Percentiles rank a stretch among this genome's conserved stretches.
phyloP scores from a whole-genome alignment of 495 filamentous ascomycete genomes.

The Neurospora africana region DNA sequence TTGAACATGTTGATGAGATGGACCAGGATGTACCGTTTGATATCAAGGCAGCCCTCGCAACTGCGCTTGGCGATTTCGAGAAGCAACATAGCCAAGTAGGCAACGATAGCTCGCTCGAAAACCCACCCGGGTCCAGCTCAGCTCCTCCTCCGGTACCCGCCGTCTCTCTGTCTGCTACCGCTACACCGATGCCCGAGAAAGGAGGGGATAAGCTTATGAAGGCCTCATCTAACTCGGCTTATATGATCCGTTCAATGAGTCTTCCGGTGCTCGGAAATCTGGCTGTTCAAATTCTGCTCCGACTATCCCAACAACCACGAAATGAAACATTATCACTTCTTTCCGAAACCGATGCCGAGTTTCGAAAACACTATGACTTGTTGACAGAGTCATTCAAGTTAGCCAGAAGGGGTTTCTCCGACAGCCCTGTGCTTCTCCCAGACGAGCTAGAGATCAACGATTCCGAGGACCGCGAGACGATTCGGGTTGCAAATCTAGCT shows the following conservation, averaged over 20 bases:
- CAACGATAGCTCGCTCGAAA: neutral
- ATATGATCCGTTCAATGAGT: slow-evolving; percentile 26
- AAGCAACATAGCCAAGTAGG: neutral
- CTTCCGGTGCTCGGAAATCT: slow-evolving; percentile 34
- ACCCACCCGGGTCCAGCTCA: neutral
- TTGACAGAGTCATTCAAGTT: slow-evolving; percentile 73
- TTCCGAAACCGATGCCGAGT: slow-evolving; percentile 61
- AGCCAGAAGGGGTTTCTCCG: slow-evolving; percentile 69
- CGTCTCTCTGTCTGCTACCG: neutral
- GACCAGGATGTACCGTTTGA: neutral
- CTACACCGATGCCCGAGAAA: slow-evolving; percentile 11
- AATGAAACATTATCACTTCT: slow-evolving; percentile 63
- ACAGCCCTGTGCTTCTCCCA: slow-evolving; percentile 57
- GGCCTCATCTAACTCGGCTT: slow-evolving; percentile 19
- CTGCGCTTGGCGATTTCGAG: neutral
- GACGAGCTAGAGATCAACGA: slow-evolving; percentile 63
- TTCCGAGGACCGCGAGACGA: slow-evolving; percentile 57
- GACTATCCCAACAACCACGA: slow-evolving; percentile 32
- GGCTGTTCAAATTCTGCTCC: slow-evolving; percentile 35
- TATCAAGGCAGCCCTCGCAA: neutral
- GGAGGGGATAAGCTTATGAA: slow-evolving; percentile 20
- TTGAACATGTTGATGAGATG: neutral
- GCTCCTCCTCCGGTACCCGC: neutral
- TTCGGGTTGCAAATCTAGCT: slow-evolving; percentile 79
- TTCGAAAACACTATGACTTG: slow-evolving; percentile 68